These are phyloP conservation scores for Erodium texanum DNA, from an alignment of 441 rosid genomes.

Conservation along the genomic window DNA sequence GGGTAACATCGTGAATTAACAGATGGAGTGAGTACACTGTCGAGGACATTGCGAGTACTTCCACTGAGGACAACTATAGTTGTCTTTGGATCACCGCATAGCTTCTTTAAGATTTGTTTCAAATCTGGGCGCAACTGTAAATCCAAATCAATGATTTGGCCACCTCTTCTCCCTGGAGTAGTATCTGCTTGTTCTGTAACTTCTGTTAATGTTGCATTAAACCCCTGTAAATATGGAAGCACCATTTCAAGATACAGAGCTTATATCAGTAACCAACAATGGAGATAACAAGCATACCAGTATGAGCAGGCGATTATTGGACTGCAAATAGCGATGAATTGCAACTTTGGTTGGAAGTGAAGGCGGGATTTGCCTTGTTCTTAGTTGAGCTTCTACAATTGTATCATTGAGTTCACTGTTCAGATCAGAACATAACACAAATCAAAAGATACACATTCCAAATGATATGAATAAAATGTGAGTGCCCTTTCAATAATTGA, in stretches of 20 bases:
- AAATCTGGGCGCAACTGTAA: constrained; percentile 80
- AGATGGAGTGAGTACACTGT: constrained; percentile 2
- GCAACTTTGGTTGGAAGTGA: constrained; percentile 49
- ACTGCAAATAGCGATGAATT: constrained; percentile 31
- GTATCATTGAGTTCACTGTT: constrained; percentile 77
- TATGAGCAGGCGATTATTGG: constrained; percentile 56
- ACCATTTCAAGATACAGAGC: no score
- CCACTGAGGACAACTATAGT: constrained; percentile 8
- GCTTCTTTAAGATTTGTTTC: constrained; percentile 47
- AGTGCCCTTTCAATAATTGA: no score
- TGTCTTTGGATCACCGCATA: constrained; percentile 39
- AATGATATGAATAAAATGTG: no score
- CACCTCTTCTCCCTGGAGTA: constrained; percentile 84
- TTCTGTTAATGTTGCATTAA: constrained; percentile 90
- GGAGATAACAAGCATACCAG: no score
- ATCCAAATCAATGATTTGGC: constrained; percentile 95
- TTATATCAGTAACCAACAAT: no score
- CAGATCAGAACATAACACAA: neutral
- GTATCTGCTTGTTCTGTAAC: constrained; percentile 86
- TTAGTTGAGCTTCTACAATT: constrained; percentile 64
- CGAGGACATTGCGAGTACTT: neutral
- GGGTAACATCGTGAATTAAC: no score
- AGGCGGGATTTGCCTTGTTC: constrained; percentile 62
- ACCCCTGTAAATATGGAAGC: constrained; percentile 50
- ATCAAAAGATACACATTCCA: no score